Percentiles rank a stretch among this genome's conserved stretches.
These are phyloP conservation scores for Crucibulum laeve DNA, from an alignment of 768 basidiomycete genomes.

Conservation along the genomic window DNA sequence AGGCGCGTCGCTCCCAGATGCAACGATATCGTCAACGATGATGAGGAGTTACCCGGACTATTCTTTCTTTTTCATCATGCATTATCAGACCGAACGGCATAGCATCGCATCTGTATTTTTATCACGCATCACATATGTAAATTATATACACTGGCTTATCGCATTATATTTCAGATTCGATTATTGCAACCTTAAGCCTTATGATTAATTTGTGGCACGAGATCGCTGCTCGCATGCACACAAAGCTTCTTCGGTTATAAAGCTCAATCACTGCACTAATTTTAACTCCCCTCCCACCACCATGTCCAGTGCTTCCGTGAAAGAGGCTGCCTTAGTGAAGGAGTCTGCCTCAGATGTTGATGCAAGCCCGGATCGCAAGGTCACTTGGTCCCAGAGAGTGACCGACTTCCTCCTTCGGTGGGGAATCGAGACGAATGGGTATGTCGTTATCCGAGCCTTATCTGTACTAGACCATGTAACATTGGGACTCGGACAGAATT, in stretches of 20 bases:
- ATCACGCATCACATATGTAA: slow-evolving; percentile 16
- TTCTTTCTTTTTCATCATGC: background rate
- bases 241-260: too few relatives aligned
- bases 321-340: too few relatives aligned
- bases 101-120: slow-evolving; percentile 23
- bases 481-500: slow-evolving; percentile 29
- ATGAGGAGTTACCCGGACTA: slow-evolving; percentile 4
- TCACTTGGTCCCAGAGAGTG: slow-evolving; percentile 8
- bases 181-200: too few relatives aligned
- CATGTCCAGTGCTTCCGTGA: too few relatives aligned
- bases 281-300: too few relatives aligned
- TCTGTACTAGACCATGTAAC: background rate
- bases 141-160: too few relatives aligned
- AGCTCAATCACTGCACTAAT: too few relatives aligned
- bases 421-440: slow-evolving; percentile 32
- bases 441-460: slow-evolving; percentile 5
- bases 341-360: too few relatives aligned
- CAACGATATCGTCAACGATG: slow-evolving; percentile 18
- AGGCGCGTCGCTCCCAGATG: slow-evolving; percentile 15
- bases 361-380: too few relatives aligned
- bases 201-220: too few relatives aligned
- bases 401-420: slow-evolving; percentile 19
- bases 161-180: too few relatives aligned
- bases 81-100: background rate
- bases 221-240: too few relatives aligned